Percentiles rank a stretch among this genome's conserved stretches.
phyloP scores from a whole-genome alignment of 2,329 filamentous ascomycete species.

The Claviceps fusiformis region DNA sequence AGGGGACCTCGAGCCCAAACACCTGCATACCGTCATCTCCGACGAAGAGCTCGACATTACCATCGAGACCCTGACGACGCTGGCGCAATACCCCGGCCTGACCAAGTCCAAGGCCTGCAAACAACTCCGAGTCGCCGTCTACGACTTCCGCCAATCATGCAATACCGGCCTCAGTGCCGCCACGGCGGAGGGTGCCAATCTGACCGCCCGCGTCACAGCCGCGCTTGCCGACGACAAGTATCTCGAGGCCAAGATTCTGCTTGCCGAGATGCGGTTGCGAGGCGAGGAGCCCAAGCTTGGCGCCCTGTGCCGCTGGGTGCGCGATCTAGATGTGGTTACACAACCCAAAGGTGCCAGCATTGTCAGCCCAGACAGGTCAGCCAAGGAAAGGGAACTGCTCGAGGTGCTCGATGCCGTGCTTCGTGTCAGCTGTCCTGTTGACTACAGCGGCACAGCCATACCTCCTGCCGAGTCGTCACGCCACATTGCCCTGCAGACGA shows the following conservation, averaged over 20 bases:
- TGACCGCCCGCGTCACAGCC: constrained; percentile 52
- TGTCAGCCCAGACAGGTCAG: constrained; percentile 21
- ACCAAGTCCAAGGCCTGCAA: constrained; percentile 59
- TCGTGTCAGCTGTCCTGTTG: constrained; percentile 45
- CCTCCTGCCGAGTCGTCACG: constrained; percentile 18
- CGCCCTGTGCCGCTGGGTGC: constrained; percentile 58
- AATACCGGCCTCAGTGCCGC: constrained; percentile 50
- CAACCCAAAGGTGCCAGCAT: constrained; percentile 29
- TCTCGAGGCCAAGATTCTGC: constrained; percentile 48
- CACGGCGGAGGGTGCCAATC: constrained; percentile 37
- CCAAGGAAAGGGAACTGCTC: constrained; percentile 41
- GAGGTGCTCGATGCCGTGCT: constrained; percentile 50
- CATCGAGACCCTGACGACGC: constrained; percentile 46
- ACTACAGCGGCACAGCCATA: constrained; percentile 30
- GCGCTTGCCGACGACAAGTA: constrained; percentile 53
- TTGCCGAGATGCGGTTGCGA: constrained; percentile 59
- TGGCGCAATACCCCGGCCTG: constrained; percentile 44
- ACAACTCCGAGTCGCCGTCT: constrained; percentile 51
- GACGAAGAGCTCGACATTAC: constrained; percentile 54
- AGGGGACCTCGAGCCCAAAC: constrained; percentile 29
- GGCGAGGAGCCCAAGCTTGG: constrained; percentile 52
- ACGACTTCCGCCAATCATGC: constrained; percentile 55
- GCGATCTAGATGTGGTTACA: constrained; percentile 55
- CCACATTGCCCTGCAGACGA: constrained; percentile 43
- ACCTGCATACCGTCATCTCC: constrained; percentile 39